Base-by-base conservation (phyloP, 306 rosid genomes). In the Quercus mongolica region DNA sequence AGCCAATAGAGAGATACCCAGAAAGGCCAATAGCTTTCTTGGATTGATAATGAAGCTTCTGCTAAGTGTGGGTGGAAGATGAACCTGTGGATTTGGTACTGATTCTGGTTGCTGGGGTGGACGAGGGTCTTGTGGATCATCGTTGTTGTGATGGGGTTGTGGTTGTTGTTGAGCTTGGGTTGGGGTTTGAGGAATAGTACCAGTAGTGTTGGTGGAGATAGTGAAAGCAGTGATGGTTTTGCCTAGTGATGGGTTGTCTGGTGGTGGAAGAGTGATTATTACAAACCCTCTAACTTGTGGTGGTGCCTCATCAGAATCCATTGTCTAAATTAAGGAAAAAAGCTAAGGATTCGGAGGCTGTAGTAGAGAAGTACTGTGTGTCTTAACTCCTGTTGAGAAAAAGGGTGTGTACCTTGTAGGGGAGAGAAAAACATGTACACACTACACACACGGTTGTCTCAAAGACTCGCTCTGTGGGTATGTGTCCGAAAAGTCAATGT, bases 161-260 rank as follows among this genome's bases (percentile, higher is more conserved):
- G 56, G 65, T 65, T 83, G 82, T 3, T 62, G 78, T 12, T 68
- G 74, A 73, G 73, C 69, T 19, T 25, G 70, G 52, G 52, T 46
- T 13, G 46, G 68, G 20, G 75, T 12, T 71, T 77, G 76, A 56
- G 83, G 74, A 78, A 87, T 41, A 41, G 46, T 41, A 41, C 46
- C 46, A 41, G 46, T 8, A 41, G 46, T 41, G 46, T 8, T 79
- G 77, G 83, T 62, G 52, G 82, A 81, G 84, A 86, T 28, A 26
- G 96, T 85, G 67, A 90, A 80, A 75, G 97, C 97, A 51, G 96
- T 92, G 69, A 92, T 89, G 72, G 92, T 90, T 86, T 92, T 92
- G n/a, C 97, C 96, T 26, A 89, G 28, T 31, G 92, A 91, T 20
- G 97, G 97, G 55, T 91, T 91, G 64, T 91, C 84, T 25, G 91